A percentile compares a stretch with the other conserved stretches of the same genome.
These are phyloP conservation scores for Tolypocladium endophyticum DNA, from an alignment of 2,329 filamentous ascomycete genomes.

Conservation along the genomic window DNA sequence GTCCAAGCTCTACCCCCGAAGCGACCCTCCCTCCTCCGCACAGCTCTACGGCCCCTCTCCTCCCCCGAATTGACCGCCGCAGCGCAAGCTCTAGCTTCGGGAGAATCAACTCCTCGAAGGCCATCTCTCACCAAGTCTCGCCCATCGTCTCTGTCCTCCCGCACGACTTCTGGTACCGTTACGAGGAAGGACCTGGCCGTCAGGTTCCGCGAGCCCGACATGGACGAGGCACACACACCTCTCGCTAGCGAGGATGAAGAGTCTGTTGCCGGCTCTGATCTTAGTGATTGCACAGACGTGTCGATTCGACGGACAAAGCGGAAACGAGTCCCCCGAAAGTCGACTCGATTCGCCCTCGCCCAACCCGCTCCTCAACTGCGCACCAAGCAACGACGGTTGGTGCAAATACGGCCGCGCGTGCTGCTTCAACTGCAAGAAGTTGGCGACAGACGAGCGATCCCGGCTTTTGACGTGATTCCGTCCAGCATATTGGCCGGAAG, in stretches of 20 bases:
- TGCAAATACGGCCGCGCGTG: conserved; percentile 57
- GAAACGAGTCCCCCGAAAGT: conserved; percentile 39
- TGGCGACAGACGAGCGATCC: conserved; percentile 50
- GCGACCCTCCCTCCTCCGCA: conserved; percentile 30
- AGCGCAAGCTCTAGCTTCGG: background rate
- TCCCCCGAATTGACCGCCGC: conserved; percentile 13
- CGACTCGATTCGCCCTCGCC: conserved; percentile 56
- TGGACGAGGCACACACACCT: conserved; percentile 14
- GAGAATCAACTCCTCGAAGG: background rate
- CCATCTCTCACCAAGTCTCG: background rate
- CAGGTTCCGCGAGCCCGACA: conserved; percentile 30
- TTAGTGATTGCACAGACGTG: conserved; percentile 34
- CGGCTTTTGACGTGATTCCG: conserved; percentile 64
- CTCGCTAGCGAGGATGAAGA: conserved; percentile 38
- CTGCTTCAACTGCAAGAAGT: conserved; percentile 63
- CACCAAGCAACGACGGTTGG: conserved; percentile 52
- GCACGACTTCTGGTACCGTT: conserved; percentile 26
- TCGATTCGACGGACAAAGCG: conserved; percentile 26
- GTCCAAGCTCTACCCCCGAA: conserved; percentile 18
- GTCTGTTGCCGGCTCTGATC: conserved; percentile 27
- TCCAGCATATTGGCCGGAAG: conserved; percentile 47
- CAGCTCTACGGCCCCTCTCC: conserved; percentile 26
- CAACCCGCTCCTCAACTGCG: conserved; percentile 52
- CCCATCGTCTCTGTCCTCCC: conserved; percentile 4
- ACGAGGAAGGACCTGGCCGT: conserved; percentile 31